phyloP scores from a whole-genome alignment of 352 stramenopile species.

The Phytopythium mirpurense region DNA sequence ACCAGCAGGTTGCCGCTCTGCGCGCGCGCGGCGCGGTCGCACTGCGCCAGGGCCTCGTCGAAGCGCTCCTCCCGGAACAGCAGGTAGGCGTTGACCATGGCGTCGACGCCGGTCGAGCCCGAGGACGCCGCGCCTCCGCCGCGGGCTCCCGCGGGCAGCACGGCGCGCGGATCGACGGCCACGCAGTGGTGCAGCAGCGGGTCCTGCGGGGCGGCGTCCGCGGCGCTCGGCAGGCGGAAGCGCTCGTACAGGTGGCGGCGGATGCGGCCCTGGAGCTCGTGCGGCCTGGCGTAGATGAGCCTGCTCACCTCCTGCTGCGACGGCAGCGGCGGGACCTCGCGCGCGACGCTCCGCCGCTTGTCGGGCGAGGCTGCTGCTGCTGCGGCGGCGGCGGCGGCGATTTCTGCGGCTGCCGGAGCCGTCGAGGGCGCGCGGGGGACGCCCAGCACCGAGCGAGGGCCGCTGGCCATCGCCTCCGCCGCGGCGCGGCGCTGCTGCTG shows the following conservation, averaged over 20 bases:
- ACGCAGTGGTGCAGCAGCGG: constrained; percentile 62
- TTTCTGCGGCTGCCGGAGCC: neutral
- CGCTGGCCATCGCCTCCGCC: constrained; percentile 25
- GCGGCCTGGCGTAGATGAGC: constrained; percentile 56
- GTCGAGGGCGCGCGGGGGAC: constrained; percentile 15
- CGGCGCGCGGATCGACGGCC: constrained; percentile 44
- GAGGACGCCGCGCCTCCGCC: neutral
- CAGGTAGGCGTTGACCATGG: constrained; percentile 34
- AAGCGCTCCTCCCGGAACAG: constrained; percentile 54
- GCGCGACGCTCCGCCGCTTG: constrained; percentile 7
- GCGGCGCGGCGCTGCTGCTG: constrained; percentile 40
- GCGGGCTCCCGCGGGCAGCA: constrained; percentile 7
- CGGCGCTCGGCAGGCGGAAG: constrained; percentile 29
- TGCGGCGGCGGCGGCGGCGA: neutral
- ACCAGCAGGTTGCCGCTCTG: constrained; percentile 46
- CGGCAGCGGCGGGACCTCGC: constrained; percentile 47
- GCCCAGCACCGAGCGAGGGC: constrained; percentile 56
- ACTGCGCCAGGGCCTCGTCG: constrained; percentile 49
- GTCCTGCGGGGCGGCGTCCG: constrained; percentile 49
- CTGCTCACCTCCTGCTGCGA: constrained; percentile 54
- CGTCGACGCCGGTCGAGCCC: neutral
- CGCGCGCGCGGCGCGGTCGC: constrained; percentile 41
- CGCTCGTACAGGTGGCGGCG: constrained; percentile 50
- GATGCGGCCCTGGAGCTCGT: constrained; percentile 64
- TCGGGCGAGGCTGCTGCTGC: neutral